A percentile compares a stretch with the other conserved stretches of the same genome.
Conservation (phyloP, 2,329 filamentous ascomycete genomes). For the Aaosphaeria pasadenensis region DNA sequence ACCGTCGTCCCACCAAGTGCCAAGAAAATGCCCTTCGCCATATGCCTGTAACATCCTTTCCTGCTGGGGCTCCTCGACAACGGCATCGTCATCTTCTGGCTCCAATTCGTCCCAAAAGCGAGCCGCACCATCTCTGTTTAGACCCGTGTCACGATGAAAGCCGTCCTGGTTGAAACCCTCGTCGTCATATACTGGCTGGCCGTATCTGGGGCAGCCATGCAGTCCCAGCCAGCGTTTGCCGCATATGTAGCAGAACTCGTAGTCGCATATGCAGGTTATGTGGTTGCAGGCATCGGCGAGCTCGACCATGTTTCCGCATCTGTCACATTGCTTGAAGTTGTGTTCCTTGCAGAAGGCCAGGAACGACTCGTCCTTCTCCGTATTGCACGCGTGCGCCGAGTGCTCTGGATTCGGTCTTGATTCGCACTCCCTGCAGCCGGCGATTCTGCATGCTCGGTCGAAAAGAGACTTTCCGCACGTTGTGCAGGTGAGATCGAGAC, state of each 20-base stretch:
- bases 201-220: constrained; percentile 31
- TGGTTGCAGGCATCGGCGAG: constrained; percentile 34
- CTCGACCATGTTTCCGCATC: constrained; percentile 23
- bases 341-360: constrained; percentile 18
- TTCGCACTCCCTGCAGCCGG: constrained; percentile 23
- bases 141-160: constrained; percentile 23
- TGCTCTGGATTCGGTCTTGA: constrained; percentile 6
- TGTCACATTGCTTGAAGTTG: constrained; percentile 26
- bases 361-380: constrained; percentile 22
- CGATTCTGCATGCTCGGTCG: constrained; percentile 12
- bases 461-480: neutral
- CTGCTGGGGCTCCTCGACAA: constrained; percentile 1
- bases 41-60: too few species aligned
- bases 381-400: constrained; percentile 16
- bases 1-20: too few species aligned
- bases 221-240: constrained; percentile 24
- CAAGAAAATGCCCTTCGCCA: too few species aligned
- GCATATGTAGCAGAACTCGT: constrained; percentile 33
- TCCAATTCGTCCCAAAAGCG: constrained; percentile 8
- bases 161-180: constrained; percentile 32
- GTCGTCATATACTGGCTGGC: constrained; percentile 23
- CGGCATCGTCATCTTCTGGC: constrained; percentile 6
- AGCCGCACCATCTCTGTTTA: constrained; percentile 21
- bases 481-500: neutral
- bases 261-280: constrained; percentile 27